phyloP scores from a whole-genome alignment of 83 land plant species.

The Thuja plicata region DNA sequence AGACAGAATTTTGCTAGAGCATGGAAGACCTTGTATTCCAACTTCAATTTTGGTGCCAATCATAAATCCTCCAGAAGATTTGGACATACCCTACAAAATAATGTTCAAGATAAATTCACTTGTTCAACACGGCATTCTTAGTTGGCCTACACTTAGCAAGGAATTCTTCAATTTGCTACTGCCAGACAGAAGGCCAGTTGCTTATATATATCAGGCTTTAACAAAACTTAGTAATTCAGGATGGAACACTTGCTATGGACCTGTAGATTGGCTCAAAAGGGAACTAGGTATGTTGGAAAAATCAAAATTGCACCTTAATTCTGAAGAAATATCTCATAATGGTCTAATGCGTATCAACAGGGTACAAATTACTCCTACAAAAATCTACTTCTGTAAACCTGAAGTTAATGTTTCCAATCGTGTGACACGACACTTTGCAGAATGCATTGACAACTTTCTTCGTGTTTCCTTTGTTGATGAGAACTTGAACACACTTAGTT shows the following conservation, averaged over 20 bases:
- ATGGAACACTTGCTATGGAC: constrained; percentile 46
- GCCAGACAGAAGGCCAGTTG: constrained; percentile 13
- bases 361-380: constrained; percentile 73
- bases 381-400: constrained; percentile 71
- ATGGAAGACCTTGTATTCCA: constrained; percentile 18
- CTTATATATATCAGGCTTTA: constrained; percentile 8
- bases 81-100: constrained; percentile 45
- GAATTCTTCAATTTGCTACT: constrained; percentile 47
- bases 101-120: constrained; percentile 61
- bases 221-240: constrained; percentile 35
- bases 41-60: constrained; percentile 44
- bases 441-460: constrained; percentile 62
- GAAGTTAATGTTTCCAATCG: constrained; percentile 76
- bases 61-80: constrained; percentile 17
- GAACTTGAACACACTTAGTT: constrained; percentile 54
- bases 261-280: constrained; percentile 30
- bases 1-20: constrained; percentile 9
- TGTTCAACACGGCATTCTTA: constrained; percentile 65
- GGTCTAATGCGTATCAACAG: constrained; percentile 61
- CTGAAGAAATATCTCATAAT: constrained; percentile 29
- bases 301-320: neutral
- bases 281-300: constrained; percentile 16
- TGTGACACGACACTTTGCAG: constrained; percentile 52
- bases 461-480: constrained; percentile 85
- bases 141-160: constrained; percentile 49